phyloP scores from a whole-genome alignment of 108 stramenopile genomes.

The Skeletonema marinoi region DNA sequence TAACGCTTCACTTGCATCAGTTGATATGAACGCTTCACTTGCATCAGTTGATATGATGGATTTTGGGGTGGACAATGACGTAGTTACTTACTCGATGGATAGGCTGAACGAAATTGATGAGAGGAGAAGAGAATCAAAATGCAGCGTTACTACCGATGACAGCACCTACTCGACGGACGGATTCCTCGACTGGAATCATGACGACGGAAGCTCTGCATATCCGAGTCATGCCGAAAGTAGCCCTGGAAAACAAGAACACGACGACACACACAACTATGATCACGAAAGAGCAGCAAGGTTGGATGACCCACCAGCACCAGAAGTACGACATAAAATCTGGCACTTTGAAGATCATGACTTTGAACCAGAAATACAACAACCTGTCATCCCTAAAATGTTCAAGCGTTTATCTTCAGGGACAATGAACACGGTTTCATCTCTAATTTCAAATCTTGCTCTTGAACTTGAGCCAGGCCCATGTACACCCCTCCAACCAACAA shows the following conservation, averaged over 20 bases:
- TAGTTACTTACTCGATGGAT: neutral
- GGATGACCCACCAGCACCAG: neutral
- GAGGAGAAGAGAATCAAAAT: neutral
- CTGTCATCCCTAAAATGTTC: neutral
- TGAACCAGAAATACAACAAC: neutral
- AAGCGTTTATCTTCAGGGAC: neutral
- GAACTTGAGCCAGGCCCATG: neutral
- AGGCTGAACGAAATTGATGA: neutral
- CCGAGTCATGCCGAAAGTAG: neutral
- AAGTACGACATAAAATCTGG: neutral
- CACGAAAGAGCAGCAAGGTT: too few relatives aligned
- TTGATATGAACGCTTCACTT: neutral
- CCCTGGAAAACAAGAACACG: neutral
- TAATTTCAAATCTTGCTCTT: neutral
- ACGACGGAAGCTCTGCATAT: neutral
- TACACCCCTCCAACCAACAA: neutral
- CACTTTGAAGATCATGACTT: neutral
- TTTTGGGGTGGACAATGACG: neutral
- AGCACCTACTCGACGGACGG: neutral
- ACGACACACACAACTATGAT: too few relatives aligned
- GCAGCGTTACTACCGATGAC: neutral
- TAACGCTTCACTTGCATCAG: neutral
- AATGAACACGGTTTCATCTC: neutral
- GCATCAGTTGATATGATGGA: neutral
- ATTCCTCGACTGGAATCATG: neutral